These are phyloP conservation scores for Rhododendron molle DNA, from an alignment of 148 eudicot species.

Conservation along the genomic window DNA sequence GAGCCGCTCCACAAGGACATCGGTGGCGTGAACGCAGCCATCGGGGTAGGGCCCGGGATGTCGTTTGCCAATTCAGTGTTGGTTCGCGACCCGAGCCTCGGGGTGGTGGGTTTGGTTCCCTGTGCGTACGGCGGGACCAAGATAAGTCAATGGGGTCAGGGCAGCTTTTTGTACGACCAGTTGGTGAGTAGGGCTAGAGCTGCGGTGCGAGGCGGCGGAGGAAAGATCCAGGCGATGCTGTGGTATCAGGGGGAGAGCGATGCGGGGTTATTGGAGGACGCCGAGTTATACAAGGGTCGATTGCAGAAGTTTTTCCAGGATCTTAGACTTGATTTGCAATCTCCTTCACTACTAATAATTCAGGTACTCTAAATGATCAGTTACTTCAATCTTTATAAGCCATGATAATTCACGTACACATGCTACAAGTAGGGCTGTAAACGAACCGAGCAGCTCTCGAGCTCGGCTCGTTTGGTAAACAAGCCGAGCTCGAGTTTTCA, in stretches of 20 bases:
- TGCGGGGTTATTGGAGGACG: slow-evolving; percentile 14
- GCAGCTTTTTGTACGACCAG: not conserved
- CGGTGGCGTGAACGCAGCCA: slow-evolving; percentile 20
- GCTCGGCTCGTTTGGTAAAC: no score
- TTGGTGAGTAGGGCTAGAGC: slow-evolving; percentile 24
- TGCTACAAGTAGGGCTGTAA: no score
- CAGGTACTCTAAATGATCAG: slow-evolving; percentile 8
- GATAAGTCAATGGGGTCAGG: slow-evolving; percentile 28
- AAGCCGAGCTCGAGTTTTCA: no score
- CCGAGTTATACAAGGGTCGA: slow-evolving; percentile 10
- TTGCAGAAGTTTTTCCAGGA: slow-evolving; percentile 20
- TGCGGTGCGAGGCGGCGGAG: slow-evolving; percentile 21
- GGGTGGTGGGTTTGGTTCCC: slow-evolving; percentile 31
- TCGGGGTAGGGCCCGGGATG: slow-evolving; percentile 47
- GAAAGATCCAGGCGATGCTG: slow-evolving; percentile 25
- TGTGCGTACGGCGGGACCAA: slow-evolving; percentile 38
- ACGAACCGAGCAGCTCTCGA: no score
- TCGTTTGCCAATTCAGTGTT: slow-evolving; percentile 25
- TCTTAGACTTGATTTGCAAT: slow-evolving; percentile 24
- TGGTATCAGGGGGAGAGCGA: slow-evolving; percentile 52
- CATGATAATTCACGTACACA: not conserved
- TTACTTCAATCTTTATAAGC: not conserved
- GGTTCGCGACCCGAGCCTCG: slow-evolving; percentile 5
- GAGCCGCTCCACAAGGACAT: slow-evolving; percentile 43
- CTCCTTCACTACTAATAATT: slow-evolving; percentile 12